phyloP scores from a whole-genome alignment of 108 stramenopile species.

The Skeletonema grethae region DNA sequence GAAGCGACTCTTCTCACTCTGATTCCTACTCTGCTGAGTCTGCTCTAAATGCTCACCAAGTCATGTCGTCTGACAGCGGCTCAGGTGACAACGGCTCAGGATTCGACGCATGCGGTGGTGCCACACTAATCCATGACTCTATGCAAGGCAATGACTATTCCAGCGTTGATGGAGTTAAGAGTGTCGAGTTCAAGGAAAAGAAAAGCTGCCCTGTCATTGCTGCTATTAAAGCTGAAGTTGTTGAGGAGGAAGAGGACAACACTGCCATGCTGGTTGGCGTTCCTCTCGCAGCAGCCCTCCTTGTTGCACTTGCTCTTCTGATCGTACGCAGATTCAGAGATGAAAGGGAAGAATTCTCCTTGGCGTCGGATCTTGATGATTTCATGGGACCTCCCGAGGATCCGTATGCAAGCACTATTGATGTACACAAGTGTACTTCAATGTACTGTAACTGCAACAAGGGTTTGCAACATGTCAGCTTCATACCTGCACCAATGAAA shows the following conservation, averaged over 20 bases:
- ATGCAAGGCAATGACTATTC: conserved; percentile 36
- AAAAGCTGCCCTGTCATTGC: conserved; percentile 9
- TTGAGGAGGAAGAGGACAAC: conserved; percentile 15
- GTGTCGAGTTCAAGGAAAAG: conserved; percentile 14
- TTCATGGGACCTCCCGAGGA: conserved; percentile 12
- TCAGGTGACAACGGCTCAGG: conserved; percentile 10
- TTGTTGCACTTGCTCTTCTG: conserved; percentile 25
- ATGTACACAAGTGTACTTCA: conserved; percentile 43
- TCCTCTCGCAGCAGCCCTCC: conserved; percentile 9
- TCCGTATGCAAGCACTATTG: conserved; percentile 41
- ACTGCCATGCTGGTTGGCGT: conserved; percentile 20
- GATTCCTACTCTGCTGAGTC: background rate
- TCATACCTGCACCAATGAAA: conserved; percentile 35
- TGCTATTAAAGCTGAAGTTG: background rate
- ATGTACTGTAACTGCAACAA: conserved; percentile 40
- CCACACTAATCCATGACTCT: conserved; percentile 16
- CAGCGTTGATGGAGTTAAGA: conserved; percentile 28
- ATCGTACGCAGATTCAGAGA: conserved; percentile 13
- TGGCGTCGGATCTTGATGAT: background rate
- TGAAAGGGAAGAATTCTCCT: background rate
- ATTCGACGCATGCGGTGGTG: conserved; percentile 11
- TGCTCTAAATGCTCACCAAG: background rate
- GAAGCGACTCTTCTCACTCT: background rate
- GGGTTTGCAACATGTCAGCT: conserved; percentile 15
- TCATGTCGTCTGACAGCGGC: conserved; percentile 2